Evolutionary conservation across 345 rosid species (phyloP), one percentile per base, ranked within the genome.

Genomic region (Sonneratia caseolaris): DNA sequence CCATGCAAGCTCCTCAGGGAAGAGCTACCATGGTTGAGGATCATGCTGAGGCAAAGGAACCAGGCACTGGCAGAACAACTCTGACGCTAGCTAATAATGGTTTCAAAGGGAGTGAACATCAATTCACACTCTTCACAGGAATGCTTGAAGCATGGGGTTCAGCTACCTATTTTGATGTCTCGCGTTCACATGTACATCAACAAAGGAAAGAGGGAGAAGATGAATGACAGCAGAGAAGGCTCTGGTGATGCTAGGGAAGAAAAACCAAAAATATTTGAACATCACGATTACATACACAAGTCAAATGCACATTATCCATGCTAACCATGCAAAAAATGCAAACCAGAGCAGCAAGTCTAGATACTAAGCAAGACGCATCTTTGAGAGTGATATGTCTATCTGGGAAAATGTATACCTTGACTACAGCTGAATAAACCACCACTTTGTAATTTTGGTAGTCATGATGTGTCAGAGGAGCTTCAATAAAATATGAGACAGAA

Each of bases 401-500:
- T 51, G 6, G 3, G 53, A 24, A 11, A 42, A 42, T 42, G 45
- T 42, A 42, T 88, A 95, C 99, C 98, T 95, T 92, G 70, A 95
- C 98, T 61, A 96, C 99, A 2, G 94, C 96, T 70, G 98, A 91
- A 87, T 92, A 96, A 71, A 92, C 96, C 55, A 89, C 96, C 86
- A 96, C 98, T 79, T 84, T 89, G 90, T 86, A 96, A 40, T 86
- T 91, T 76, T 80, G 73, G 72, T 90, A 89, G 79, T 92, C 89
- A 76, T 96, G 99, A 80, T 85, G 85, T 40, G 83, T 80, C 76
- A 96, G 96, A 59, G 99, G 98, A 1, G 98, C 98, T 81, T 96
- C 99, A 62, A 96, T 79, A 82, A 96, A 96, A 83, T 96, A 96
- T 43, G 99, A 96, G 55, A 96, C 99, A 37, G 99, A 96, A 81